These are phyloP conservation scores for Phytophthora melonis DNA, from an alignment of 352 stramenopile genomes.

Conservation along the genomic window DNA sequence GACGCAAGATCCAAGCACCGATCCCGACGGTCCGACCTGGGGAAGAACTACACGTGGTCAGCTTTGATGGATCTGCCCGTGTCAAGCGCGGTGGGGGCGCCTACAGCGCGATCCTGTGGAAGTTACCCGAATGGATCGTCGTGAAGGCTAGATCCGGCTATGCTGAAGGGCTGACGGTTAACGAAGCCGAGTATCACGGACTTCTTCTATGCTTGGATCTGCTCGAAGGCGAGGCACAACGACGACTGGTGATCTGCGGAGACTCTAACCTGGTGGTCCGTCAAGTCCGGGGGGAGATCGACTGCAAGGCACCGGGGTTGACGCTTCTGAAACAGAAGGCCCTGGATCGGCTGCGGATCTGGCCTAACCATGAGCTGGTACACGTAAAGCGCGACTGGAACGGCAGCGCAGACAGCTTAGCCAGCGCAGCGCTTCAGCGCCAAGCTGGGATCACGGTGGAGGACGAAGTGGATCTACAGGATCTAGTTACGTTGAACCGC, in stretches of 20 bases:
- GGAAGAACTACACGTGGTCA: conserved; percentile 1
- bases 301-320: conserved; percentile 13
- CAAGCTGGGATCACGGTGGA: neutral
- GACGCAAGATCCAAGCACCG: neutral
- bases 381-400: conserved; percentile 22
- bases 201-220: conserved; percentile 1
- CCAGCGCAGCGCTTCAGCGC: conserved; percentile 2
- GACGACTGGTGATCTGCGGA: conserved; percentile 1
- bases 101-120: conserved; percentile 7
- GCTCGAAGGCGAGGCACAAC: neutral
- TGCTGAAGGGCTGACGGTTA: neutral
- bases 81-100: conserved; percentile 1
- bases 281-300: conserved; percentile 14
- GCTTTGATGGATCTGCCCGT: conserved; percentile 8
- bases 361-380: conserved; percentile 4
- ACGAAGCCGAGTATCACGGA: conserved; percentile 7
- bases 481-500: neutral
- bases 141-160: neutral
- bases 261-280: conserved; percentile 11
- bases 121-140: neutral
- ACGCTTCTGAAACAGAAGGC: conserved; percentile 3
- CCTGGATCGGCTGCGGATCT: neutral
- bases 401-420: conserved; percentile 1
- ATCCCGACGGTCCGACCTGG: neutral
- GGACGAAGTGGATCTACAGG: neutral